Conservation (phyloP, 345 rosid species). For the Syzygium jambos region DNA sequence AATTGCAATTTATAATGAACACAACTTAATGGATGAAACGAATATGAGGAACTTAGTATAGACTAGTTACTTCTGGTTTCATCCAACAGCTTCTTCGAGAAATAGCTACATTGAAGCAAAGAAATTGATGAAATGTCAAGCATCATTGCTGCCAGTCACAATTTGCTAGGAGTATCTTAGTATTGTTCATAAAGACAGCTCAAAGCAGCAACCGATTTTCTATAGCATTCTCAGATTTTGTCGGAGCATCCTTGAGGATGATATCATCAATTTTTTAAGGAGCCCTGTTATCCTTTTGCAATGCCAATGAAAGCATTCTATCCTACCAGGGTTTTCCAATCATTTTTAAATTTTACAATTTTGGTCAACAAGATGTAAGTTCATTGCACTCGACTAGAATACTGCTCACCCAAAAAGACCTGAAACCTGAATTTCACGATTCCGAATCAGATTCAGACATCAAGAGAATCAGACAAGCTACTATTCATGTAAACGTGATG, state of each 20-base stretch:
- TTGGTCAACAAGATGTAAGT: fast-evolving
- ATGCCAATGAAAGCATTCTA: background rate
- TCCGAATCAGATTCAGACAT: background rate
- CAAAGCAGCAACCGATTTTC: background rate
- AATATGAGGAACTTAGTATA: background rate
- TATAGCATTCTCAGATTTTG: background rate
- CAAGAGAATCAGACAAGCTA: fast-evolving
- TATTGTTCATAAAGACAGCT: background rate
- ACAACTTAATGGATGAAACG: background rate
- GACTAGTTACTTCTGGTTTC: background rate
- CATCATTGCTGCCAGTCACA: background rate
- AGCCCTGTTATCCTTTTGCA: background rate
- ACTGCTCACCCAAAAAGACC: fast-evolving
- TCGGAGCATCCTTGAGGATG: background rate
- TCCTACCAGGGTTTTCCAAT: fast-evolving
- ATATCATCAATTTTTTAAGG: background rate
- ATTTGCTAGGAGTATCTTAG: background rate
- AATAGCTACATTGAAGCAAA: background rate
- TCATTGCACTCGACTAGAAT: background rate
- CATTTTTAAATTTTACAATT: background rate
- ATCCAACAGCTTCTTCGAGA: background rate
- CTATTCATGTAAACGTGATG: background rate
- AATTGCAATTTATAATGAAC: background rate
- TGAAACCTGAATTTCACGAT: background rate
- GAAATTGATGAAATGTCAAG: background rate